Evolutionary conservation across 441 rosid genomes (phyloP), one percentile per base, ranked within the genome.

Genomic region (Syzygium malaccense): DNA sequence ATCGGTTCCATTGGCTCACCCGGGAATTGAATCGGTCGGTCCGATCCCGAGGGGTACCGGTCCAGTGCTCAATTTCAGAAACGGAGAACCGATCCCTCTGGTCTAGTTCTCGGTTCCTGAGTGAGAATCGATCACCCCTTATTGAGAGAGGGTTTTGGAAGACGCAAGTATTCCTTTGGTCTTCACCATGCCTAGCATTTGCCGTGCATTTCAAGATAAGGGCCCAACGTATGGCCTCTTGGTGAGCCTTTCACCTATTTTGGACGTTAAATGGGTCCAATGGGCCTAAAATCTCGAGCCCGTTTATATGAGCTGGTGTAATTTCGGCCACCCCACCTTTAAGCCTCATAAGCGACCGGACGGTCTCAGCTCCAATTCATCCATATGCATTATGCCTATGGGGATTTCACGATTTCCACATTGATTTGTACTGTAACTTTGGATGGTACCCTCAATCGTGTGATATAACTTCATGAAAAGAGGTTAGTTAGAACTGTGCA

Each of bases 31-130:
- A 45, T 9, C 48, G 0, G 2, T 45, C 1, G 48, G 48, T 45
- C 1, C 10, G 9, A 2, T 45, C 9, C 48, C 0, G 0, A 2
- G 48, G 9, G 9, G 0, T 0, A 45, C 10, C 10, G 2, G 48
- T 45, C 9, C 0, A 0, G 2, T 45, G 7, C 1, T 45, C 48
- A 9, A 1, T 45, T 45, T 2, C 9, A 41, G 8, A 7, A 41
- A 41, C 1, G 1, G 1, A 1, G 8, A 41, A 41, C 0, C 8
- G 45, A 41, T 41, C 1, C 6, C 45, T 41, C 8, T 41, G 8
- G 1, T 45, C 10, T 45, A 8, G 48, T 41, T 41, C 8, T 8
- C 8, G 8, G 45, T 41, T 41, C 45, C 7, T 6, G 48, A 7
- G 48, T 0, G 48, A 45, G 2, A 45, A 45, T 9, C 9, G 9